Evolutionary conservation across 805 yeast species (phyloP), one percentile per base, ranked within the genome.

Genomic region (Dipodascus geniculatus): DNA sequence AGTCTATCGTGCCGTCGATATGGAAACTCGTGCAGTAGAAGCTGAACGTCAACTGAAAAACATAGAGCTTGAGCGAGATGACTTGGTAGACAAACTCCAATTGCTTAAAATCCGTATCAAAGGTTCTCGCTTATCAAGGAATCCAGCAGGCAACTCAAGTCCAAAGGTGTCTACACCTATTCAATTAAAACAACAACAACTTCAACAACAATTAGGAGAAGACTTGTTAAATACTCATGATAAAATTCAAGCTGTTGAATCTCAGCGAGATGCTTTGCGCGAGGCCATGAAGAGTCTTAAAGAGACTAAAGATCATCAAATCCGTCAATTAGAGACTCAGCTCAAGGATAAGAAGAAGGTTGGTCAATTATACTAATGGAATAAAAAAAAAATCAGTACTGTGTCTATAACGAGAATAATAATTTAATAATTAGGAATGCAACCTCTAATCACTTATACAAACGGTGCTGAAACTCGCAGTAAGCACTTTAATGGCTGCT

Each of bases 261-360:
- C 57, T 8, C 74, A 71, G 58, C 63, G 74, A 24, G 64, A 64
- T 47, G 74, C 70, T 11, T 60, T 71, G 23, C 67, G 71, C 51
- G 71, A 69, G 48, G 71, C 74, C 2, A 57, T 71, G 31, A 64
- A 73, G n/a, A 60, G 73, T 2, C 57, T 71, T 52, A 59, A 70
- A 14, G 72, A 68, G 52, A 65, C 72, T 35, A 68, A 70, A 52
- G 71, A 66, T 53, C 66, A 68, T 20, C 73, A 71, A 52, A 62
- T 65, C 38, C 55, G 62, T 22, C 63, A 63, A 28, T 50, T 61
- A 22, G 66, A 63, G 50, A 54, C 58, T 2, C 56, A 57, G 16
- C 56, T 63, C 31, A 67, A 61, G 22, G 58, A 56, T 52, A 64
- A 62, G 42, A 52, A 53, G 50, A 28, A 28, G 33, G 33, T 28